phyloP scores from a whole-genome alignment of 495 filamentous ascomycete species.

The Chaetomium cochliodes region DNA sequence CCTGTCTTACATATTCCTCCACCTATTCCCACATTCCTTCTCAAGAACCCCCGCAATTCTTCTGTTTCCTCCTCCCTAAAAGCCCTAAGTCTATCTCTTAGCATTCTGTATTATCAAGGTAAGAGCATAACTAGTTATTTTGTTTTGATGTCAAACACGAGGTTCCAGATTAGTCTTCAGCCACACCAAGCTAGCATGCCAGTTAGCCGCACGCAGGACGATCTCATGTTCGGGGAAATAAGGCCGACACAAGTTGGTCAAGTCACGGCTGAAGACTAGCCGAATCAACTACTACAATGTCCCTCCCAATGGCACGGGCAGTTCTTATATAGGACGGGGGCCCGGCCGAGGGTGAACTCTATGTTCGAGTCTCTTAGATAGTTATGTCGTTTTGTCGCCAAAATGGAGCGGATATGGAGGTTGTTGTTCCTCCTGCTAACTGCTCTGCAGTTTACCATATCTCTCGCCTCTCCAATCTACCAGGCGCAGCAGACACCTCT shows the following conservation, averaged over 20 bases:
- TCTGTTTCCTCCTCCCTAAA: not conserved
- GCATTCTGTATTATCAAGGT: slow-evolving; percentile 10
- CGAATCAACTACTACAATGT: not conserved
- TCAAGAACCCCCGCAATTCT: not conserved
- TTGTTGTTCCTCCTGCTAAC: slow-evolving; percentile 14
- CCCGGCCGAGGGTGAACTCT: not conserved
- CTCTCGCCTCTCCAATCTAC: not conserved
- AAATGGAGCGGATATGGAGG: slow-evolving; percentile 13
- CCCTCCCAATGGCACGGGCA: not conserved
- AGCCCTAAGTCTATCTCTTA: not conserved
- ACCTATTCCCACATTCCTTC: not conserved
- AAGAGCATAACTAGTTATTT: not conserved
- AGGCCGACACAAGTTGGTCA: not conserved
- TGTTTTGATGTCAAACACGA: not conserved
- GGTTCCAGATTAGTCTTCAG: not conserved
- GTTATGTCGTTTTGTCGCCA: not conserved
- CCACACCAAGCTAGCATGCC: slow-evolving; percentile 9
- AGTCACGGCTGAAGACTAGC: not conserved
- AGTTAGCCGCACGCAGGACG: not conserved
- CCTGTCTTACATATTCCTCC: not conserved
- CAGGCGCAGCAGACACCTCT: no score
- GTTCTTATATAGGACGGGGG: not conserved
- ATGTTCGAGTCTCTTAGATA: not conserved
- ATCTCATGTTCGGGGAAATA: not conserved
- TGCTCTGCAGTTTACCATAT: slow-evolving; percentile 8